A percentile compares a stretch with the other conserved stretches of the same genome.
Evolutionary conservation across 2,329 filamentous ascomycete genomes (phyloP).

Genomic region (Tolypocladium album): DNA sequence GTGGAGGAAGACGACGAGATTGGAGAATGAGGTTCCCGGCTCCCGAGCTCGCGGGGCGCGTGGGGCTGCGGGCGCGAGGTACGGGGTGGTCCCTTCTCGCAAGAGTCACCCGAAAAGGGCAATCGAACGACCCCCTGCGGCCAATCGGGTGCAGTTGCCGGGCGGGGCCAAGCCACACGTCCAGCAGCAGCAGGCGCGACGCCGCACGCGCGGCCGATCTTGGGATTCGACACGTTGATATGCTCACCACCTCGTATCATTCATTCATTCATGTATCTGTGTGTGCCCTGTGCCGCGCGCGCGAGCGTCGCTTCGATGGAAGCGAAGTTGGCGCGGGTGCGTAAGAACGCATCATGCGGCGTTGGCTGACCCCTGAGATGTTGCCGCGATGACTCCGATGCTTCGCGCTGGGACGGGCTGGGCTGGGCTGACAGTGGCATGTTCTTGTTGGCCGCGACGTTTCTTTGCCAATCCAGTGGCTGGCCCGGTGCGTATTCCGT

Average conservation of each 20-base stretch:
- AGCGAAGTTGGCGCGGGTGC: no score
- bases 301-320: no score
- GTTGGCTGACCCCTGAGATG: no score
- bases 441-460: not conserved
- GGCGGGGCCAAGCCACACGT: not conserved
- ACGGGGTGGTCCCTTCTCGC: slow-evolving; percentile 10
- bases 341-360: no score
- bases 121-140: slow-evolving; percentile 6
- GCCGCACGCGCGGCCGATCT: no score
- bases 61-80: not conserved
- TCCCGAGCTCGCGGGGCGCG: not conserved
- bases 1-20: not conserved
- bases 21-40: not conserved
- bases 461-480: not conserved
- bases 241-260: not conserved
- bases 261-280: no score
- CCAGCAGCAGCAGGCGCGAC: no score
- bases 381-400: not conserved
- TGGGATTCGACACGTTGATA: not conserved
- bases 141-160: slow-evolving; percentile 3
- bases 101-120: slow-evolving; percentile 20
- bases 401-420: not conserved
- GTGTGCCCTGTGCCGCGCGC: not conserved
- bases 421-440: not conserved
- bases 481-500: not conserved